Conservation (phyloP, 2,329 filamentous ascomycete genomes). For the Diaporthe nobilis region DNA sequence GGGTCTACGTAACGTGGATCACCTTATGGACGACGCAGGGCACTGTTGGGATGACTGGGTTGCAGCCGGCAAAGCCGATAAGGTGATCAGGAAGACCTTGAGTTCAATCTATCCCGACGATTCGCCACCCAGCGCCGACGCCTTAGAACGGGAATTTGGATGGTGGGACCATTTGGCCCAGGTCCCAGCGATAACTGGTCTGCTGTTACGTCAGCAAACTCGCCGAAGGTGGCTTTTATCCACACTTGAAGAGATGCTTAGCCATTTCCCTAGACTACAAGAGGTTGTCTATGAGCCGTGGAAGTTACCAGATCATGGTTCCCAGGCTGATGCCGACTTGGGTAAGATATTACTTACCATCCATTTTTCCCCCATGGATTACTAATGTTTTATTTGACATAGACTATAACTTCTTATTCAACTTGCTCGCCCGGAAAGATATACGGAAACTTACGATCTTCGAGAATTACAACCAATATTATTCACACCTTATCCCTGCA, state of each 20-base stretch:
- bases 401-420: constrained; percentile 14
- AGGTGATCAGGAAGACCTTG: not conserved
- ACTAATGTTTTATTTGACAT: not conserved
- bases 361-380: too few species aligned
- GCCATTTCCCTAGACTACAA: constrained; percentile 48
- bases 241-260: constrained; percentile 42
- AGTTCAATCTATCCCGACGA: not conserved
- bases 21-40: not conserved
- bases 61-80: not conserved
- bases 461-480: constrained; percentile 37
- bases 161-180: not conserved
- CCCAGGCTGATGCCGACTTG: constrained; percentile 38
- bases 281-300: constrained; percentile 52
- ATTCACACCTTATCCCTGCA: not conserved
- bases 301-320: constrained; percentile 46
- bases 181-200: not conserved
- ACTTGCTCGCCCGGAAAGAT: constrained; percentile 29
- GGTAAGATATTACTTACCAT: not conserved
- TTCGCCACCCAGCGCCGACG: too few species aligned
- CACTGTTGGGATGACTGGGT: not conserved
- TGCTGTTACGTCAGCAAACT: constrained; percentile 8
- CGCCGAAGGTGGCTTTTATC: not conserved
- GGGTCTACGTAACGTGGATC: not conserved
- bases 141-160: not conserved
- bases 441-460: constrained; percentile 39